Evolutionary conservation across 441 rosid species (phyloP), one percentile per base, ranked within the genome.

Genomic region (Jatropha multifida): DNA sequence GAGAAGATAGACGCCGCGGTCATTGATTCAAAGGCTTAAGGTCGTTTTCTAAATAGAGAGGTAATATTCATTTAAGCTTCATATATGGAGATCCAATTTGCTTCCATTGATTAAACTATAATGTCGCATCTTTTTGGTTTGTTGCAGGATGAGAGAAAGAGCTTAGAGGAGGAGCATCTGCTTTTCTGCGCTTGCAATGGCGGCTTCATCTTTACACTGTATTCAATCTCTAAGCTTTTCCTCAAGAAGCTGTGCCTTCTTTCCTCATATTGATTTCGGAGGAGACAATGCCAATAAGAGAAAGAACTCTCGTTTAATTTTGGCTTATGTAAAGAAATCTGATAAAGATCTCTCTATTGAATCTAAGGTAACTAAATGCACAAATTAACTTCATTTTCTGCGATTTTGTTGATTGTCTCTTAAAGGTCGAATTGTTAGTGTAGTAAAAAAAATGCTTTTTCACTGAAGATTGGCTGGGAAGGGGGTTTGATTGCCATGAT

Each of bases 251-350:
- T 52, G 40, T 46, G 59, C 54, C 32, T 13, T 78, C 72, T 32
- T 72, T 32, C 77, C 84, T 3, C n/a, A 40, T 63, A 27, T 74
- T 14, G 65, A 40, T 41, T 72, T 73, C 73, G 12, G 80, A 7
- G 68, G 78, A 76, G 68, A 76, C 42, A 72, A 48, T n/a, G 81
- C 46, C 65, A 74, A 65, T 71, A 81, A 74, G 77, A 76, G 70
- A 48, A 79, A 62, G 48, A 81, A 77, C 65, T 63, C 5, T 65
- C 77, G 7, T 61, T 76, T 84, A 12, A 83, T 80, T 61, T 66
- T 84, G 44, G 87, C 86, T 20, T 83, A 82, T 56, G 68, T 76
- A 14, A 68, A 69, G 18, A 80, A 76, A 58, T 65, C 85, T 51
- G 76, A 80, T 69, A 68, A 55, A 73, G 75, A 68, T 74, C 38